Percentiles rank a stretch among this genome's conserved stretches.
These are phyloP conservation scores for Nitzschia palea DNA, from an alignment of 108 stramenopile genomes.

Conservation along the genomic window DNA sequence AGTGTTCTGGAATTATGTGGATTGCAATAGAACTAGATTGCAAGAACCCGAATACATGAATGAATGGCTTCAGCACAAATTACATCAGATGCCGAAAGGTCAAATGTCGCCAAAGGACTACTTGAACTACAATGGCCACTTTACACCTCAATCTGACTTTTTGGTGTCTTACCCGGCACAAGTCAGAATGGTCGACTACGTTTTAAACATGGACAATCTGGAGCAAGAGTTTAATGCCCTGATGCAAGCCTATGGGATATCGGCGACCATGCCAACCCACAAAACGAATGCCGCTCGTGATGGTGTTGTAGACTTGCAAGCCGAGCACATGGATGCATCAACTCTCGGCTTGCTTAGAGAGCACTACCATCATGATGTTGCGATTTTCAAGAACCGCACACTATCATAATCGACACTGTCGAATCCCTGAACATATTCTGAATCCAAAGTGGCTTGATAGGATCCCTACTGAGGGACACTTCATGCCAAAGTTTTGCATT, in stretches of 20 bases:
- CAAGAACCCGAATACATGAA: slow-evolving; percentile 36
- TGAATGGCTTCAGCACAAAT: slow-evolving; percentile 30
- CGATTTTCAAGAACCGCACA: neutral
- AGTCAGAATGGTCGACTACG: slow-evolving; percentile 40
- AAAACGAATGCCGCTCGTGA: slow-evolving; percentile 21
- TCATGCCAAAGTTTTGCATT: no score
- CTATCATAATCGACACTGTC: no score
- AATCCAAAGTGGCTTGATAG: no score
- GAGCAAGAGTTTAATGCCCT: slow-evolving; percentile 18
- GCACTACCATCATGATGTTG: slow-evolving; percentile 21
- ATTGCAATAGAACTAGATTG: slow-evolving; percentile 25
- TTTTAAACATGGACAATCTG: slow-evolving; percentile 31
- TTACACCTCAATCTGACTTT: slow-evolving; percentile 42
- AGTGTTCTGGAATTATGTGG: slow-evolving; percentile 25
- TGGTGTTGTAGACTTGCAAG: slow-evolving; percentile 7
- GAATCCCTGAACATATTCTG: no score
- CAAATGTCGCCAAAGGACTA: neutral
- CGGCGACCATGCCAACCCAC: slow-evolving; percentile 16
- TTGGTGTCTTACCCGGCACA: slow-evolving; percentile 19
- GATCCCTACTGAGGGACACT: no score
- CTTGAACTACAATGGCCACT: slow-evolving; percentile 44
- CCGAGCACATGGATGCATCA: slow-evolving; percentile 3
- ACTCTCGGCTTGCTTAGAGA: slow-evolving; percentile 10
- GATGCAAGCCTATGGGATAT: slow-evolving; percentile 33
- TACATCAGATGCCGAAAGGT: neutral